phyloP scores from a whole-genome alignment of 352 stramenopile genomes.

The Phytophthora hybrid region DNA sequence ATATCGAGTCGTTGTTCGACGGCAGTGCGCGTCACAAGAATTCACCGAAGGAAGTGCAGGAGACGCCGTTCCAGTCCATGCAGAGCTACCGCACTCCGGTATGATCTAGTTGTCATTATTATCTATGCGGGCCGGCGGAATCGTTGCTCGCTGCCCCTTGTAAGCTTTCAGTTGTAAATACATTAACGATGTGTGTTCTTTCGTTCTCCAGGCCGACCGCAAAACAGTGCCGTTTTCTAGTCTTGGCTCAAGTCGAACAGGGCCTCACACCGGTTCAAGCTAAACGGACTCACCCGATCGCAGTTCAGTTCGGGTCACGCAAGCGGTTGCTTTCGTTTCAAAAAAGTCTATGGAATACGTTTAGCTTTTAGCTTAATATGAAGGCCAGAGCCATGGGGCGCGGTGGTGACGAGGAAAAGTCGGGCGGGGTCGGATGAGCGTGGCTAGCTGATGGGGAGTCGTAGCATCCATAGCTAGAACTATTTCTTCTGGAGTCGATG shows the following conservation, averaged over 20 bases:
- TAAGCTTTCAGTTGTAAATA: conserved; percentile 41
- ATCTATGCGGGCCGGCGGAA: conserved; percentile 29
- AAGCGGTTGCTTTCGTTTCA: conserved; percentile 8
- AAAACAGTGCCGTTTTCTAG: conserved; percentile 14
- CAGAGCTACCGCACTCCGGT: conserved; percentile 27
- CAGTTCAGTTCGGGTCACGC: background rate
- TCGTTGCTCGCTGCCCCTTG: conserved; percentile 10
- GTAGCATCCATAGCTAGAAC: background rate
- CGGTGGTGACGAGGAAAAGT: conserved; percentile 7
- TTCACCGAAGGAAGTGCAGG: conserved; percentile 41
- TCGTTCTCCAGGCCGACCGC: conserved; percentile 8
- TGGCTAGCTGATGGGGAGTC: background rate
- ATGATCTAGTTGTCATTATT: conserved; percentile 33
- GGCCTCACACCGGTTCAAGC: background rate
- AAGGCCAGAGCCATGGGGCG: conserved; percentile 42
- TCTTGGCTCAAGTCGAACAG: background rate
- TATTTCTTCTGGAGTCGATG: conserved; percentile 10
- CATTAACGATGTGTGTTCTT: conserved; percentile 26
- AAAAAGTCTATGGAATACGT: conserved; percentile 25
- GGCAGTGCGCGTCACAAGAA: conserved; percentile 43
- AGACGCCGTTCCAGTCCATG: conserved; percentile 44
- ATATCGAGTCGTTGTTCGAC: conserved; percentile 66
- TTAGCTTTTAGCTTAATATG: conserved; percentile 39
- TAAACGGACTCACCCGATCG: background rate
- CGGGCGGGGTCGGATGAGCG: background rate